Conservation (phyloP, 345 rosid genomes). For the Eucalyptus brandiana region DNA sequence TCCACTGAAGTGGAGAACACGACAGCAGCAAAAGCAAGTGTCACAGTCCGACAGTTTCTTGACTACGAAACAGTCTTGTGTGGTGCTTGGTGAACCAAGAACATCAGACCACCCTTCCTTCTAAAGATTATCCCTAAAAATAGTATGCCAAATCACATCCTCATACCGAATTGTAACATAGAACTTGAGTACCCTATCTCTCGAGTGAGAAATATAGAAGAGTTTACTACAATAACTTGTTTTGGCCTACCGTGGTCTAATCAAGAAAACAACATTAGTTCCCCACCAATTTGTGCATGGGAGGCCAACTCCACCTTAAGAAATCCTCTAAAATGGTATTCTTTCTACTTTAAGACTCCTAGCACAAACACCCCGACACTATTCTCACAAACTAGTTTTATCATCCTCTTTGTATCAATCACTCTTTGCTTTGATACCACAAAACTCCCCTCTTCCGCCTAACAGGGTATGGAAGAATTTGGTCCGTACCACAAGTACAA, state of each 20-base stretch:
- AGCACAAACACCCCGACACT: neutral
- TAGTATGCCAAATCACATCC: neutral
- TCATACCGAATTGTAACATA: neutral
- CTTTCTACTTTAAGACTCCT: neutral
- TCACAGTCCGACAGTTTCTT: neutral
- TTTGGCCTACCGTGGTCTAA: accelerated
- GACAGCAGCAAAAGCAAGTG: neutral
- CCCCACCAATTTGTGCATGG: accelerated
- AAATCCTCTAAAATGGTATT: neutral
- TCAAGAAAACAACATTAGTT: too few relatives aligned
- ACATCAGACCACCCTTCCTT: neutral
- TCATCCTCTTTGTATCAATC: too few relatives aligned
- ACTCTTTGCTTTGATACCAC: too few relatives aligned
- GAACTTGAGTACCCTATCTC: neutral
- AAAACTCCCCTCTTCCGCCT: too few relatives aligned
- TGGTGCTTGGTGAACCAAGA: neutral
- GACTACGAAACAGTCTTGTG: neutral
- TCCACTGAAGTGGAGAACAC: neutral
- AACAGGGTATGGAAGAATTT: too few relatives aligned
- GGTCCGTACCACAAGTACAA: accelerated
- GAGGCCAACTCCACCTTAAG: neutral
- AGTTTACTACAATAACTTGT: neutral
- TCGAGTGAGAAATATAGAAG: neutral
- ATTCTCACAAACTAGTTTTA: too few relatives aligned
- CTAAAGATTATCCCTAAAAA: neutral